Base-by-base conservation (phyloP, 768 basidiomycete genomes). In the Hygrocybe coccinea region DNA sequence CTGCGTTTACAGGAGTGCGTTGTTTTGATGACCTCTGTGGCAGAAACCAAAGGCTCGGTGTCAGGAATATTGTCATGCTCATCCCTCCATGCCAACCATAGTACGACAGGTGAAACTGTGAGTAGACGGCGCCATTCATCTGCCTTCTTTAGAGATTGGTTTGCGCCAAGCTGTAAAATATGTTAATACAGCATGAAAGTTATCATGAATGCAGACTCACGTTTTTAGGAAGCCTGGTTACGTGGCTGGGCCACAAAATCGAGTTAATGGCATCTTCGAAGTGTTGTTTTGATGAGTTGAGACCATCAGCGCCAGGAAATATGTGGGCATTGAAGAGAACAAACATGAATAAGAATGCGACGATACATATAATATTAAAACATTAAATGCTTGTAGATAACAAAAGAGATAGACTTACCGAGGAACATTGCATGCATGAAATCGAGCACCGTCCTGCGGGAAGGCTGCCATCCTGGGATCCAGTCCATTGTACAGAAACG, bases 121-220 rank as follows among this genome's bases (percentile, higher is more conserved):
- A 66, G 36, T 1, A 71, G 44, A 3, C 58, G 52, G 0, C 61
- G 58, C 71, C 69, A 72, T 52, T 72, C 60, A 62, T 72, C 67
- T 17, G 68, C 69, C 46, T 71, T 71, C 44, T 69, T 65, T 1
- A 71, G 55, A 1, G 65, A 68, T 48, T 71, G 69, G 45, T 71
- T 71, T 37, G 65, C 60, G 2, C 66, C 66, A 5, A 71, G 55
- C 68, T 71, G 25, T 39, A 45, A 45, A 50, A 35, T 19, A 46
- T 36, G 7, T 17, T 48, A n/a, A 56, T 11, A 56, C 37, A 41
- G 12, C 38, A 41, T 50, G 25, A 17, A 58, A 37, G 24, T 52
- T 10, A 35, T 39, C 38, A 14, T 39, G 38, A 55, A 35, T 19
- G 14, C 53, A 24, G 39, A 62, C 70, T 24, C 49, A 70, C 67